These are phyloP conservation scores for Dendrothele bispora DNA, from an alignment of 768 basidiomycete genomes.

Conservation along the genomic window DNA sequence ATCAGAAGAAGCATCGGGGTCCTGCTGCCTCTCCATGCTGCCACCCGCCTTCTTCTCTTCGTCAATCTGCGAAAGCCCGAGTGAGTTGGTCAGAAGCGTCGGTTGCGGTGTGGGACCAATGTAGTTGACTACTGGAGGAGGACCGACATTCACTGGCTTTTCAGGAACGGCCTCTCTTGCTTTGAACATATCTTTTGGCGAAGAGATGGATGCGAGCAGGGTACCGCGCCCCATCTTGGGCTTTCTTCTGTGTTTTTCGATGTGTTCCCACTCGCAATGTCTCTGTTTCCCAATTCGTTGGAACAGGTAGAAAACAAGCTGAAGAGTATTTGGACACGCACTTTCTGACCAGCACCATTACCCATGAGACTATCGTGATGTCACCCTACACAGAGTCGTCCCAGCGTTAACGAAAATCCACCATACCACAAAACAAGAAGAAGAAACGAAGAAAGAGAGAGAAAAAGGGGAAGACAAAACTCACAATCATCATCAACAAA, in stretches of 20 bases:
- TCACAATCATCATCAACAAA: conserved; percentile 51
- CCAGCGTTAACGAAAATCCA: background rate
- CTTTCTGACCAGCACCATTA: conserved; percentile 68
- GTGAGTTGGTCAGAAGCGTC: conserved; percentile 1
- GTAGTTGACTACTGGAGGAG: background rate
- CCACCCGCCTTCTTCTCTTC: conserved; percentile 3
- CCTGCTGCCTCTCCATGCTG: too few relatives aligned
- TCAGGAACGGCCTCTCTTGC: conserved; percentile 5
- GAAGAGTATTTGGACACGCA: conserved; percentile 19
- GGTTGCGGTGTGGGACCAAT: conserved; percentile 8
- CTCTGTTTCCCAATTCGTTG: conserved; percentile 7
- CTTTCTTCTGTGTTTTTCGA: conserved; percentile 19
- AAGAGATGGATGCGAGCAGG: conserved; percentile 33
- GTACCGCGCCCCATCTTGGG: conserved; percentile 23
- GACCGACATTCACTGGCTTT: conserved; percentile 4
- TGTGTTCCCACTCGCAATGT: conserved; percentile 38
- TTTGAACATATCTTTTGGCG: conserved; percentile 23
- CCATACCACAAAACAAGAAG: background rate
- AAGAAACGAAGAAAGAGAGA: background rate
- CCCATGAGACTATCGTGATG: conserved; percentile 56
- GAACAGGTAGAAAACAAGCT: background rate
- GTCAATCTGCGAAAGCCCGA: background rate
- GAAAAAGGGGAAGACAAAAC: conserved; percentile 9
- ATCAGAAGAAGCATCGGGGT: too few relatives aligned
- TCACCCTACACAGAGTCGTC: conserved; percentile 34